Evolutionary conservation across 768 basidiomycete species (phyloP).

Genomic region (Suillus subaureus): DNA sequence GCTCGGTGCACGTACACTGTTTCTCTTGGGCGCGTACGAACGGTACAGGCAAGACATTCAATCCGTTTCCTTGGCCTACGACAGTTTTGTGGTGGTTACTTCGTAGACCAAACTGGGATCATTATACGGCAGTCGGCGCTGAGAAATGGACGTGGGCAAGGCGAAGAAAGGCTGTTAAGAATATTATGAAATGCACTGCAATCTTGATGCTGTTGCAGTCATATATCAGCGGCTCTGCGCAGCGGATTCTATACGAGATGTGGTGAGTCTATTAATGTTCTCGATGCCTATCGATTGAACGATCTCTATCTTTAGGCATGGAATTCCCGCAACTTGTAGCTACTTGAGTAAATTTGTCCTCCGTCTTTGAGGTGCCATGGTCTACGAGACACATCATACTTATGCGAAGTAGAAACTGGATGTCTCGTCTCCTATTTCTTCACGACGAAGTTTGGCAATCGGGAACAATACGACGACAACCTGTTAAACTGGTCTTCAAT

Average conservation of each 20-base stretch:
- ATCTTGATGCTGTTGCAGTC: slow-evolving; percentile 10
- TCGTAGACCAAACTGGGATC: slow-evolving; percentile 36
- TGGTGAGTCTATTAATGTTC: background rate
- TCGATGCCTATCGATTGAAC: background rate
- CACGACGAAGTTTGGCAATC: background rate
- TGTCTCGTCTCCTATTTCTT: background rate
- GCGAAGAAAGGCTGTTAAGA: slow-evolving; percentile 5
- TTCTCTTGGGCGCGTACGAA: slow-evolving; percentile 43
- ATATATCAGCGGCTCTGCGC: slow-evolving; percentile 12
- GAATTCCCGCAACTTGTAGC: background rate
- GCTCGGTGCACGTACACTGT: slow-evolving; percentile 32
- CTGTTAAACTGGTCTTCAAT: background rate
- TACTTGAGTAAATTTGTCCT: background rate
- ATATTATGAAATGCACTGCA: slow-evolving; percentile 8
- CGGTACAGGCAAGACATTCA: slow-evolving; percentile 38
- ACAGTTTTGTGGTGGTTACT: slow-evolving; percentile 38
- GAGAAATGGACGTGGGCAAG: slow-evolving; percentile 35
- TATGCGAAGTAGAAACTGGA: background rate
- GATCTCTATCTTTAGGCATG: background rate
- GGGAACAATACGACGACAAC: background rate
- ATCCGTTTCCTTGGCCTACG: slow-evolving; percentile 42
- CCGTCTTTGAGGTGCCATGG: background rate
- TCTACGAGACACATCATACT: background rate
- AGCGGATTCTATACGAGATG: background rate
- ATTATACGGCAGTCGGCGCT: slow-evolving; percentile 39